phyloP scores from a whole-genome alignment of 2,329 filamentous ascomycete species.

The Hymenotorrendiella dingleyae region DNA sequence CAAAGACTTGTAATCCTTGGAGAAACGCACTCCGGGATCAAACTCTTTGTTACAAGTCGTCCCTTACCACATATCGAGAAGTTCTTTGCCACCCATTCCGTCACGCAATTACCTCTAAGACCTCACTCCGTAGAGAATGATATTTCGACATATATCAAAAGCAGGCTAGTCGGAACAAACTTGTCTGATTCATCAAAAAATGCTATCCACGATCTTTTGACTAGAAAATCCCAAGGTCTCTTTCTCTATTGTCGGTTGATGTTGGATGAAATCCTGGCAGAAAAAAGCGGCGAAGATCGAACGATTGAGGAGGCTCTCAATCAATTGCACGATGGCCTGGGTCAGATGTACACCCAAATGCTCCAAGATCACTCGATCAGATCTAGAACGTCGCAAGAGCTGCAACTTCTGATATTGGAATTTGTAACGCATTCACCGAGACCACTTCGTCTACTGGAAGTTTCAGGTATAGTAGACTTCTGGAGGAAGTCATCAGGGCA shows the following conservation, averaged over 20 bases:
- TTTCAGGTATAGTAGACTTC: constrained; percentile 4
- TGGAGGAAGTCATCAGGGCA: background rate
- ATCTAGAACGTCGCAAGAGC: background rate
- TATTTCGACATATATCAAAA: constrained; percentile 15
- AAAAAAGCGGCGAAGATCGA: background rate
- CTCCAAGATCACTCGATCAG: constrained; percentile 3
- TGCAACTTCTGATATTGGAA: constrained; percentile 8
- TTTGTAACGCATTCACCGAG: constrained; percentile 17
- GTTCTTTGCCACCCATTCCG: constrained; percentile 25
- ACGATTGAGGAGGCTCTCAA: background rate
- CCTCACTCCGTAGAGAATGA: constrained; percentile 35
- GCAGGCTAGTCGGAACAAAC: constrained; percentile 6
- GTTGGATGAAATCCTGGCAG: constrained; percentile 10
- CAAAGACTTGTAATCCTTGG: constrained; percentile 24
- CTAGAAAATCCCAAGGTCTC: constrained; percentile 5
- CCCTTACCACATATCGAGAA: constrained; percentile 32
- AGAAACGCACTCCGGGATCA: constrained; percentile 29
- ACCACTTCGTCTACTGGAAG: constrained; percentile 15
- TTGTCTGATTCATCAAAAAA: constrained; percentile 2
- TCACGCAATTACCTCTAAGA: constrained; percentile 34
- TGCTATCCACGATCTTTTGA: constrained; percentile 5
- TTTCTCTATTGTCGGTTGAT: constrained; percentile 17
- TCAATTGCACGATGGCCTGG: constrained; percentile 1
- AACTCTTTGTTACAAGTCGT: constrained; percentile 40
- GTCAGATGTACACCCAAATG: constrained; percentile 7